A percentile compares a stretch with the other conserved stretches of the same genome.
These are phyloP conservation scores for Plectosphaerella cucumerina DNA, from an alignment of 2,329 filamentous ascomycete genomes.

Conservation along the genomic window DNA sequence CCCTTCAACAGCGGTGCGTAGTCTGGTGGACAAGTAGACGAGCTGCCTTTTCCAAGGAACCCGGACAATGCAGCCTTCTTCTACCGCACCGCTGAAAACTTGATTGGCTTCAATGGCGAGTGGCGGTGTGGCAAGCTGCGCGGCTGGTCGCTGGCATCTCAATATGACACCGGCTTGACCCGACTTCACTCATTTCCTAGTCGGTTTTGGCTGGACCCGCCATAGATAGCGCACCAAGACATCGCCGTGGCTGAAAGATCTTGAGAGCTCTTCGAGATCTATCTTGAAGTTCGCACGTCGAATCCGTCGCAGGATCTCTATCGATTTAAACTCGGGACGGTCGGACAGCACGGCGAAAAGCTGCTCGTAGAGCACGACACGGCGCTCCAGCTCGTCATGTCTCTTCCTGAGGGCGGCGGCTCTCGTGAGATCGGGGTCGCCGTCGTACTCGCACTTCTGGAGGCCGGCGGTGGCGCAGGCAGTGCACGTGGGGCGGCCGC, in stretches of 20 bases:
- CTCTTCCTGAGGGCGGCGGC: constrained; percentile 10
- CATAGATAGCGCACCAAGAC: not conserved
- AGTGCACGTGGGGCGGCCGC: constrained; percentile 10
- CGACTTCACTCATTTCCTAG: too few relatives aligned
- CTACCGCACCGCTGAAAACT: too few relatives aligned
- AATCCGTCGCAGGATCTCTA: constrained; percentile 10
- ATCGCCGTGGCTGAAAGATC: constrained; percentile 11
- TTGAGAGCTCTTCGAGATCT: constrained; percentile 8
- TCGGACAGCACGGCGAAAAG: constrained; percentile 9
- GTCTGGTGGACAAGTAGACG: too few relatives aligned
- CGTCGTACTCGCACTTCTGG: constrained; percentile 11
- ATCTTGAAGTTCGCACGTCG: constrained; percentile 7
- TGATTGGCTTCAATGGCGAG: too few relatives aligned
- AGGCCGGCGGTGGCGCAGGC: constrained; percentile 8
- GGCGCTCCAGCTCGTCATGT: constrained; percentile 9
- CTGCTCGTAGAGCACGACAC: constrained; percentile 9
- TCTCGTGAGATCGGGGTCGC: constrained; percentile 10
- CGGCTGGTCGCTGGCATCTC: too few relatives aligned
- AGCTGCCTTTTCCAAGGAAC: too few relatives aligned
- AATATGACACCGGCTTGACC: too few relatives aligned
- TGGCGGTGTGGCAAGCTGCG: too few relatives aligned
- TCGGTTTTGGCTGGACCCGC: not conserved
- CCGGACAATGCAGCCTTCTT: too few relatives aligned
- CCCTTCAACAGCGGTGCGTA: too few relatives aligned
- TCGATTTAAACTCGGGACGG: constrained; percentile 9